A percentile compares a stretch with the other conserved stretches of the same genome.
Evolutionary conservation across 768 basidiomycete genomes (phyloP).

Genomic region (Rhizopogon vulgaris): DNA sequence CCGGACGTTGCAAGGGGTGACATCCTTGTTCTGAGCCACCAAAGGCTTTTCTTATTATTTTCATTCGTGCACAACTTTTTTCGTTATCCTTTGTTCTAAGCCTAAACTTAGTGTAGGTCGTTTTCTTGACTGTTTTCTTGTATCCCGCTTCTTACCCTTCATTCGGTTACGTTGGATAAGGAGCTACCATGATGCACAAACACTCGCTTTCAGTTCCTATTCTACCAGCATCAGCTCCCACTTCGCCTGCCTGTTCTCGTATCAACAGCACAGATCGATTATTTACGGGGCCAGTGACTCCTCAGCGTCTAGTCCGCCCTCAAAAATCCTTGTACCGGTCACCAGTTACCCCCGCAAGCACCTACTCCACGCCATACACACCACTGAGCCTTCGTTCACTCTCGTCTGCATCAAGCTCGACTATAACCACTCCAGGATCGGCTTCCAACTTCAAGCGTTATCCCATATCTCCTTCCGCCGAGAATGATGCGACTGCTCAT

Average conservation of each 20-base stretch:
- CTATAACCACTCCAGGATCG: conserved; percentile 52
- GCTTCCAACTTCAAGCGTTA: conserved; percentile 35
- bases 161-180: conserved; percentile 8
- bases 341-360: conserved; percentile 54
- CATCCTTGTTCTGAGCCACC: conserved; percentile 17
- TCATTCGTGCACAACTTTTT: conserved; percentile 20
- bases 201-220: conserved; percentile 23
- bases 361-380: conserved; percentile 53
- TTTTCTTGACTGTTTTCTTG: neutral
- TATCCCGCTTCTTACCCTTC: neutral
- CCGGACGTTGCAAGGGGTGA: conserved; percentile 3
- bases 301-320: conserved; percentile 51
- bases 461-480: conserved; percentile 38
- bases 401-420: conserved; percentile 43
- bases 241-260: conserved; percentile 35
- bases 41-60: conserved; percentile 10
- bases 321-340: conserved; percentile 44
- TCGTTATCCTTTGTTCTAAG: conserved; percentile 8
- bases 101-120: conserved; percentile 18
- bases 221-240: conserved; percentile 38
- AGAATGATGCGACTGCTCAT: conserved; percentile 24
- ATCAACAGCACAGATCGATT: conserved; percentile 24
- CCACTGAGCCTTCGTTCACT: conserved; percentile 65
- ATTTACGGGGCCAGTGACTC: conserved; percentile 48
- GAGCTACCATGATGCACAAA: conserved; percentile 21